A percentile compares a stretch with the other conserved stretches of the same genome.
These are phyloP conservation scores for Pelargonium citronellum DNA, from an alignment of 441 rosid genomes.

Conservation along the genomic window DNA sequence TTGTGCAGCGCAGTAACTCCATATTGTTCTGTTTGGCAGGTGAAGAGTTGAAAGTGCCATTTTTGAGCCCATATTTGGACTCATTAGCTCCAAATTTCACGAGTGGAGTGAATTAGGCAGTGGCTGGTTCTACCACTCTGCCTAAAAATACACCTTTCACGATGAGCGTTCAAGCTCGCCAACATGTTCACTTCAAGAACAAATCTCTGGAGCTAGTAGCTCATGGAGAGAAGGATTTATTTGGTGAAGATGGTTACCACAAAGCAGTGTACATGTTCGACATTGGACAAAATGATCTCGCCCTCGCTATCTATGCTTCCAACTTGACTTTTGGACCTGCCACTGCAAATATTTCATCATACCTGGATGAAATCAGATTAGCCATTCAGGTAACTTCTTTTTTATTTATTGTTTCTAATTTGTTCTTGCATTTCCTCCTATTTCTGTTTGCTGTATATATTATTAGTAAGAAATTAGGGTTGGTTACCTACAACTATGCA, in stretches of 20 bases:
- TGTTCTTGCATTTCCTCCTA: no score
- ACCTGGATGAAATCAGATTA: slow-evolving; percentile 33
- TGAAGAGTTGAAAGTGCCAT: slow-evolving; percentile 33
- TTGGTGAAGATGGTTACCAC: slow-evolving; percentile 33
- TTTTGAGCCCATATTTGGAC: slow-evolving; percentile 45
- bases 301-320: slow-evolving; percentile 34
- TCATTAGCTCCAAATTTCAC: slow-evolving; percentile 46
- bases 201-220: slow-evolving; percentile 37
- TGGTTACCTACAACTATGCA: no score
- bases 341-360: slow-evolving; percentile 34
- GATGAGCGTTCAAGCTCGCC: slow-evolving; percentile 37
- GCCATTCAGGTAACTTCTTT: slow-evolving; percentile 28
- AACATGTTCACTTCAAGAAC: slow-evolving; percentile 35
- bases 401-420: neutral
- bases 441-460: no score
- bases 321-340: slow-evolving; percentile 32
- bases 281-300: slow-evolving; percentile 49
- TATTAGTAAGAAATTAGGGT: no score
- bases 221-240: neutral
- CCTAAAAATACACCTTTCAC: slow-evolving; percentile 34
- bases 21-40: slow-evolving; percentile 21
- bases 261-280: slow-evolving; percentile 43
- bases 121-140: slow-evolving; percentile 41
- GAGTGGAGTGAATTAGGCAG: slow-evolving; percentile 45
- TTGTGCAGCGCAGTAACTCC: no score